These are phyloP conservation scores for Lichtheimia corymbifera DNA, from an alignment of 371 early-diverging fungal species.

Conservation along the genomic window DNA sequence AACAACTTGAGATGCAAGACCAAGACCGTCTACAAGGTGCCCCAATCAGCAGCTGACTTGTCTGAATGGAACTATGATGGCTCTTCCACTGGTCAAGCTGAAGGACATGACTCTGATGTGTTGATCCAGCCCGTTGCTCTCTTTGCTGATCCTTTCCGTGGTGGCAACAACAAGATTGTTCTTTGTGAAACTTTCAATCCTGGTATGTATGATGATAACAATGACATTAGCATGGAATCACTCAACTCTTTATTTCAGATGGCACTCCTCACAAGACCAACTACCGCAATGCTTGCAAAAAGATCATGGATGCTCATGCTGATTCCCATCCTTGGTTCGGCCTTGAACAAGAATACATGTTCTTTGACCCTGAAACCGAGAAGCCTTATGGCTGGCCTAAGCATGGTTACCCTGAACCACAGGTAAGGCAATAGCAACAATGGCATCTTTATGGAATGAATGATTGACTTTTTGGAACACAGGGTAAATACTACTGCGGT, in stretches of 20 bases:
- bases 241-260: conserved; percentile 15
- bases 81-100: conserved; percentile 53
- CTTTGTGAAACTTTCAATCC: conserved; percentile 44
- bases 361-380: conserved; percentile 54
- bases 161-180: conserved; percentile 53
- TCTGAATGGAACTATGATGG: conserved; percentile 59
- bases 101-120: conserved; percentile 62
- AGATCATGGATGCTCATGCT: conserved; percentile 48
- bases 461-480: background rate
- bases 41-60: conserved; percentile 37
- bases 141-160: conserved; percentile 57
- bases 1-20: conserved; percentile 39
- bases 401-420: conserved; percentile 61
- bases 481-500: conserved; percentile 62
- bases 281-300: conserved; percentile 38
- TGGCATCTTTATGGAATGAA: background rate
- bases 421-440: conserved; percentile 45
- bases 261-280: conserved; percentile 54
- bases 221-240: too few relatives aligned
- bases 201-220: conserved; percentile 1
- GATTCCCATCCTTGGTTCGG: conserved; percentile 61
- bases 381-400: conserved; percentile 62
- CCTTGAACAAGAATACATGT: conserved; percentile 62
- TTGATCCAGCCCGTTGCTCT: conserved; percentile 50
- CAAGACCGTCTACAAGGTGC: conserved; percentile 40